Evolutionary conservation across 805 yeast species (phyloP), one percentile per base, ranked within the genome.

Genomic region (Candida sithepensis): DNA sequence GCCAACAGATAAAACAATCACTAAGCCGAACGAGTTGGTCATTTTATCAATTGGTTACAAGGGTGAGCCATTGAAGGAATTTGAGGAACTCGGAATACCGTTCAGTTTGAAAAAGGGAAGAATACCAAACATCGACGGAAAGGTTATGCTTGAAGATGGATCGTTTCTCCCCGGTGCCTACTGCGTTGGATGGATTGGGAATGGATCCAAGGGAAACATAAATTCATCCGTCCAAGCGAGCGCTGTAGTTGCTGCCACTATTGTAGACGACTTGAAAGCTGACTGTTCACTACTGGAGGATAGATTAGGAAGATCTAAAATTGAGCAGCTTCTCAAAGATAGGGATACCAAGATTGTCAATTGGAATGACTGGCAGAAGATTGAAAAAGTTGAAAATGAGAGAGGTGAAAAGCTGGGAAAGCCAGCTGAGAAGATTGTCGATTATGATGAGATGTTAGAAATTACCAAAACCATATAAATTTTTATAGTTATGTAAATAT

Each of bases 171-270:
- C 59, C 2, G 85, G 88, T 0, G 68, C 88, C 49, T 92, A 90
- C 57, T 82, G 87, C 2, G 72, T 90, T 8, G 99, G 99, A 0
- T 94, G 99, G 99, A 83, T 90, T 41, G 81, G 85, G 47, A 82
- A 78, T 44, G 96, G 96, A 1, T 86, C 96, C 7, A 77, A 77
- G 24, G 99, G 99, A 1, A 95, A 89, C 3, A 94, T 94, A 54
- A 95, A 96, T 16, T 76, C 88, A 13, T 89, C 98, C 0, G 87
- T 92, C 85, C 77, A 84, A 75, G 90, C 86, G 49, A 80, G 97
- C 1, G 84, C 84, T 52, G 77, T 80, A 8, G 83, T 92, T 0
- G 92, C 89, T 0, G 88, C 81, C 23, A 68, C 73, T 12, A 72
- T 94, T 0, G 58, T 81, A 16, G 69, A 74, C 33, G 96, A 89